phyloP scores from a whole-genome alignment of 2,329 filamentous ascomycete species.

The Phialophora verrucosa region DNA sequence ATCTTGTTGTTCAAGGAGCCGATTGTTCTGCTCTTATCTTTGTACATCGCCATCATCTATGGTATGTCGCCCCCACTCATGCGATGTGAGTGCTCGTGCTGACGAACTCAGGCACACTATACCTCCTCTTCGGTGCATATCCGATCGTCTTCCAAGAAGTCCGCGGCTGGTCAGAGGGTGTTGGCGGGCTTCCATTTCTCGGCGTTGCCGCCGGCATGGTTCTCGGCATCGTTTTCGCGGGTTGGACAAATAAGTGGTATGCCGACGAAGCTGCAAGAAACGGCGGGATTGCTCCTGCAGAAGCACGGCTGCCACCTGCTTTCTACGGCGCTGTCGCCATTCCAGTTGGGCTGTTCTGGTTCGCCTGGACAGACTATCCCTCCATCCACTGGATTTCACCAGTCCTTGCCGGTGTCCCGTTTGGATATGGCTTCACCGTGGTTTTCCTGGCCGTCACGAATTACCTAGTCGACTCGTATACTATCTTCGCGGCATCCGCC shows the following conservation, averaged over 20 bases:
- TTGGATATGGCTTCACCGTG: slow-evolving; percentile 62
- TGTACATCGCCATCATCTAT: slow-evolving; percentile 62
- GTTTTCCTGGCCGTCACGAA: slow-evolving; percentile 47
- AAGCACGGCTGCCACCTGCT: slow-evolving; percentile 67
- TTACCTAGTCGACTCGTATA: slow-evolving; percentile 64
- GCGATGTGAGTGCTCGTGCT: slow-evolving; percentile 69
- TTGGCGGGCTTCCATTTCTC: slow-evolving; percentile 69
- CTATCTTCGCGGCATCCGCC: slow-evolving; percentile 76
- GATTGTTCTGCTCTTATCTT: slow-evolving; percentile 67
- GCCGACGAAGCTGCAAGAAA: slow-evolving; percentile 50
- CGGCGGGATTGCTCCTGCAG: slow-evolving; percentile 66
- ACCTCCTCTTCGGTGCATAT: slow-evolving; percentile 65
- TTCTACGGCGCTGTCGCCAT: slow-evolving; percentile 67
- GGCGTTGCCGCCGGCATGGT: slow-evolving; percentile 73
- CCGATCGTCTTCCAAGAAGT: slow-evolving; percentile 69
- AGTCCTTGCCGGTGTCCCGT: slow-evolving; percentile 58
- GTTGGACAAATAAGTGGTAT: slow-evolving; percentile 64
- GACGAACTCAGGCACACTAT: slow-evolving; percentile 59
- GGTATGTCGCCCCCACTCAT: slow-evolving; percentile 53
- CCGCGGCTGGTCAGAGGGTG: slow-evolving; percentile 64
- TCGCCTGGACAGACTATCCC: slow-evolving; percentile 68
- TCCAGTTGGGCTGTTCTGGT: slow-evolving; percentile 70
- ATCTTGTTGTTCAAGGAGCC: slow-evolving; percentile 72
- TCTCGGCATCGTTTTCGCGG: slow-evolving; percentile 61
- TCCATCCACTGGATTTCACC: slow-evolving; percentile 62